Base-by-base conservation (phyloP, 164 flowering plant species). In the Litsea cubeba region DNA sequence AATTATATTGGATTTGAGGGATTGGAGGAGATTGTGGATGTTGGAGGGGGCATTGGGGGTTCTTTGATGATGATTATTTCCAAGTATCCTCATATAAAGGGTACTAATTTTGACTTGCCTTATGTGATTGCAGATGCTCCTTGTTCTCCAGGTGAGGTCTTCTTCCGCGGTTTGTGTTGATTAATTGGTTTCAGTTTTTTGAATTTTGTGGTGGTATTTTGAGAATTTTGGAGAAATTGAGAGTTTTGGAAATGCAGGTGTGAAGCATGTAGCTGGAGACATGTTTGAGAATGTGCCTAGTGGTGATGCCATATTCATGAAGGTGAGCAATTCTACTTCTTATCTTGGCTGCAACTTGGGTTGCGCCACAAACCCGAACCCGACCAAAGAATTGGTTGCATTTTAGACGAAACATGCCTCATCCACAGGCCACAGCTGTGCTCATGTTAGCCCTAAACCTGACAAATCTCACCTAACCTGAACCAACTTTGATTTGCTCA, bases 291-390 rank as follows among this genome's bases (percentile, higher is more conserved):
- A 74, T 25, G 76, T 83, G 50, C 85, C 87, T 1, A 72, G 78
- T 50, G 84, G 76, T 28, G 87, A 84, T 24, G 84, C 84, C 67
- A 77, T 82, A 46, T 77, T 84, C 77, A 75, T 82, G 79, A 84
- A 84, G 84, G 85, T 80, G 23, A 18, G 73, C 24, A 28, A 23
- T 25, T 63, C 66, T 63, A 14, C 26, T 23, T 10, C 17, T 63
- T 12, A 51, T 51, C 58, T 54, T 54, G 4, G 60, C 60, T 18
- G 20, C 60, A 15, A 17, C 17, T 54, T 54, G 60, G 60, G 20
- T 54, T 17, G 18, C 6, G 40, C 46, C 46, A 3, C 46, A 35
- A 35, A 35, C 46, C 46, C 10, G 46, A 6, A 35, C 10, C 46
- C 10, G 46, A 1, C 46, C 46, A 35, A 7, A 35, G 10, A 35